phyloP scores from a whole-genome alignment of 352 stramenopile species.

The Phytophthora pistaciae region DNA sequence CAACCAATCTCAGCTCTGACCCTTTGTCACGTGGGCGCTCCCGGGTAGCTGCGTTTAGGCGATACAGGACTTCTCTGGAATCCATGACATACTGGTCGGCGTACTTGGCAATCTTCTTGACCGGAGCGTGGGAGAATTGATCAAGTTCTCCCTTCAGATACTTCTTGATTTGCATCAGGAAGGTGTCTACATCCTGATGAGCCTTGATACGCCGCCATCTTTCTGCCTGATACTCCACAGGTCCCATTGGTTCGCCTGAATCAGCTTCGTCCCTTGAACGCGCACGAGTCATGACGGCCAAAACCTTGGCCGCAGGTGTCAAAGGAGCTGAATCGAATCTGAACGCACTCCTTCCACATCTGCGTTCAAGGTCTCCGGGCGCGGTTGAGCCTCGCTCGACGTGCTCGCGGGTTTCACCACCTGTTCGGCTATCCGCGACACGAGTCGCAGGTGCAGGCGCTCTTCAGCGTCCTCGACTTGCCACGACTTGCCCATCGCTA shows the following conservation, averaged over 20 bases:
- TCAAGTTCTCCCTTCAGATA: not conserved
- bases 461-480: too few species aligned
- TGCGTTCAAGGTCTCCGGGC: too few species aligned
- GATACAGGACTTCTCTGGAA: not conserved
- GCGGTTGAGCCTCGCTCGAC: too few species aligned
- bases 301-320: too few species aligned
- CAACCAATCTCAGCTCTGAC: not conserved
- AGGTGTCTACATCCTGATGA: not conserved
- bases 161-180: not conserved
- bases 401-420: too few species aligned
- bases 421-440: too few species aligned
- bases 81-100: not conserved
- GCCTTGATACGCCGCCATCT: constrained; percentile 1
- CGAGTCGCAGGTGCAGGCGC: too few species aligned
- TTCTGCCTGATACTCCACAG: not conserved
- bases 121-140: not conserved
- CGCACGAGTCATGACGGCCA: too few species aligned
- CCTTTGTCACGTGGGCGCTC: not conserved
- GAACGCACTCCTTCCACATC: too few species aligned
- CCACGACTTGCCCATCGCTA: not conserved
- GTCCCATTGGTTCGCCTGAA: not conserved
- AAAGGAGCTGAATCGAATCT: too few species aligned
- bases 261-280: not conserved
- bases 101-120: not conserved
- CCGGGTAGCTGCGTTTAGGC: not conserved